Evolutionary conservation across 306 rosid species (phyloP), one percentile per base, ranked within the genome.

Genomic region (Vigna hirtella): DNA sequence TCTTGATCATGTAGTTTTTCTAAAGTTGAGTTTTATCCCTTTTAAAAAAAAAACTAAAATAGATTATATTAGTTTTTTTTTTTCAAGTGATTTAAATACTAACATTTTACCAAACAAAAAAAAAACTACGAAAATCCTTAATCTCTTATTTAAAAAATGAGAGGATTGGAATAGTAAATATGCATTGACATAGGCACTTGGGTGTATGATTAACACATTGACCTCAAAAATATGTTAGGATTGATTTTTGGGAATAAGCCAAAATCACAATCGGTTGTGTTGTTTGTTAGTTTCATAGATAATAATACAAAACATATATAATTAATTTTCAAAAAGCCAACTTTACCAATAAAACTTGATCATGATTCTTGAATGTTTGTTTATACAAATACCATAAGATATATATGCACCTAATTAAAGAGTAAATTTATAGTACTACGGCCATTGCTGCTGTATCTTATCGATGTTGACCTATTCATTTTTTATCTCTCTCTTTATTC

Each of bases 271-370:
- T 36, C 42, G 42, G 42, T 36, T 36, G 42, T 6, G 42, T 36
- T 82, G 84, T 82, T 71, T 75, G 77, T 40, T 75, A 70, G 80
- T 64, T 57, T 48, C 45, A 20, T 49, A 61, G 32, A 79, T 72
- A 83, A 66, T 49, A 78, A 65, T 28, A 66, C 6, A 36, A 36
- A 30, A 36, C 9, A 36, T 36, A 36, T 36, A 6, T 36, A 36
- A 36, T 36, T 36, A 36, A 36, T 57, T 36, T 64, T 30, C 32
- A 22, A 47, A 20, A 36, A 36, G 65, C 70, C 82, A 66, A 49
- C 68, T 64, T 10, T 55, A 58, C 42, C 50, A 61, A 70, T 66
- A 14, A 52, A 32, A 20, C n/a, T 52, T 16, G 52, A 40, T 71
- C 38, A 51, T 10, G 36, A 52, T 40, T 40, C 45, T 2, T 43